Conservation (phyloP, 805 yeast genomes). For the Tetrapisispora iriomotensis region DNA sequence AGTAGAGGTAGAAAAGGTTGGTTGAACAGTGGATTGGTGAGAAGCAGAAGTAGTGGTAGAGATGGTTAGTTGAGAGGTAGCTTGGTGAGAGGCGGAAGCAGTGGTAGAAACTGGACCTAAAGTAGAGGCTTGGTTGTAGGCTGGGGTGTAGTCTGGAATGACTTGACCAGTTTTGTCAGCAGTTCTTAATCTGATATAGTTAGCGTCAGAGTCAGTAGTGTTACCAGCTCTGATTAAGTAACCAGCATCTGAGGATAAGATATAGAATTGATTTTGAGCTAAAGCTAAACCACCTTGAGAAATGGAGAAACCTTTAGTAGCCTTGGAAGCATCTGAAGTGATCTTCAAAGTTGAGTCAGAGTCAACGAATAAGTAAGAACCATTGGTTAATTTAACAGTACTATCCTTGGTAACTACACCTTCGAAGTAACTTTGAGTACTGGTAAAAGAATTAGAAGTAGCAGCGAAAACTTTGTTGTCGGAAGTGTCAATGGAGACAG, state of each 20-base stretch:
- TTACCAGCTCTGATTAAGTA: conserved; percentile 4
- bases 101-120: not conserved
- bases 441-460: too few relatives aligned
- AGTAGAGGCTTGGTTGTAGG: too few relatives aligned
- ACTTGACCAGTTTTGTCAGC: conserved; percentile 7
- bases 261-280: conserved; percentile 25
- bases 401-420: not conserved
- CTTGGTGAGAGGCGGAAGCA: not conserved
- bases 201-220: not conserved
- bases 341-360: conserved; percentile 14
- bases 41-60: not conserved
- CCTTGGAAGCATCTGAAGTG: conserved; percentile 18
- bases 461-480: not conserved
- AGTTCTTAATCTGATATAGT: not conserved
- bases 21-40: not conserved
- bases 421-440: too few relatives aligned
- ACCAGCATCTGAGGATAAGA: conserved; percentile 2
- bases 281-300: conserved; percentile 3
- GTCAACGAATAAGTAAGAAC: conserved; percentile 7
- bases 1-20: conserved; percentile 7
- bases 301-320: conserved; percentile 33
- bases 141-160: conserved; percentile 14
- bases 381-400: not conserved
- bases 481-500: conserved; percentile 12
- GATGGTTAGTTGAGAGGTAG: too few relatives aligned